A percentile compares a stretch with the other conserved stretches of the same genome.
phyloP scores from a whole-genome alignment of 73 alveolate species.

The Tetrahymena borealis region DNA sequence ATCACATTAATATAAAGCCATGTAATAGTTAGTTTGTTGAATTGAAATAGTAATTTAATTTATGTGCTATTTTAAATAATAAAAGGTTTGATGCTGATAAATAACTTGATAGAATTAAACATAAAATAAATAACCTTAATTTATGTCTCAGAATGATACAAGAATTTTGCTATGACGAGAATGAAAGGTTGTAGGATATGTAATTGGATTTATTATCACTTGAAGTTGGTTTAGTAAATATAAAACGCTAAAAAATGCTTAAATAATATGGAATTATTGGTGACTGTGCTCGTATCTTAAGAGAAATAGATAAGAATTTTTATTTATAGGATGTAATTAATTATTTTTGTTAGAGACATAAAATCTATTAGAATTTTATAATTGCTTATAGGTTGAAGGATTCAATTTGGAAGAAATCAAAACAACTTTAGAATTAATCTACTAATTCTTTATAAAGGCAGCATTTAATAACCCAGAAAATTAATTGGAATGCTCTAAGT shows the following conservation, averaged over 20 bases:
- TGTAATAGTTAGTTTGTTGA: too few species aligned
- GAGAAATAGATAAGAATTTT: not conserved
- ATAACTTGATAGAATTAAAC: not conserved
- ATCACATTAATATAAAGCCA: too few species aligned
- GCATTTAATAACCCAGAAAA: not conserved
- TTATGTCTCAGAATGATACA: not conserved
- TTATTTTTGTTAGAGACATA: too few species aligned
- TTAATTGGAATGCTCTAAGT: not conserved
- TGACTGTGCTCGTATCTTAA: not conserved
- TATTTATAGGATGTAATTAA: not conserved
- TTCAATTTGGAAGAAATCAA: not conserved
- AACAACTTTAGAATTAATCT: not conserved
- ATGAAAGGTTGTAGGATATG: not conserved
- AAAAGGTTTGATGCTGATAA: not conserved
- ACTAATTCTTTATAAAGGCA: not conserved
- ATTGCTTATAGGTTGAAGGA: not conserved
- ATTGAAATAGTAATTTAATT: too few species aligned
- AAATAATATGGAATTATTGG: not conserved
- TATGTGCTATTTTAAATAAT: too few species aligned
- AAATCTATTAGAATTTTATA: not conserved
- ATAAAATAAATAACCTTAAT: not conserved
- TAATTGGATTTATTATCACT: not conserved
- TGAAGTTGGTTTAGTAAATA: not conserved
- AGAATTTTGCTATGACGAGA: not conserved
- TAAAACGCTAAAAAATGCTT: not conserved